Base-by-base conservation (phyloP, 78 protist genomes). In the Pelomyxa schiedti region DNA sequence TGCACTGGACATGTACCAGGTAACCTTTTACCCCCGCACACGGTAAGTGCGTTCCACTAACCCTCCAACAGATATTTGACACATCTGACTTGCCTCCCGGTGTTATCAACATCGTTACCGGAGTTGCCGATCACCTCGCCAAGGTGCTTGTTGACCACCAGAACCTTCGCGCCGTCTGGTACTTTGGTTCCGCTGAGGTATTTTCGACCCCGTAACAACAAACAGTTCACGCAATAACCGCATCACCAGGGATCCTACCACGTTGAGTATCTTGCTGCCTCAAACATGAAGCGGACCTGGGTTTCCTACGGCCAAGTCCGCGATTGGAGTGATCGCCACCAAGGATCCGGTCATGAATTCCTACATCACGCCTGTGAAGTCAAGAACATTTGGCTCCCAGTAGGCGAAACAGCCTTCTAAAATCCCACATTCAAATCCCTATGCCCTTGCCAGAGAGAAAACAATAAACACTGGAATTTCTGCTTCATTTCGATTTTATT, bases 51-150 rank as follows among this genome's bases (percentile, higher is more conserved):
- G n/a, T n/a, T n/a, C n/a, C n/a, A n/a, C n/a, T n/a, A n/a, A n/a
- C n/a, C n/a, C n/a, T n/a, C n/a, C 32, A 36, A 4, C 32, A 4
- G 5, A 41, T 66, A 24, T 66, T 72, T 37, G 76, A 72, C 41
- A 72, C 76, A 28, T 72, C 76, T 7, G 76, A 72, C 53, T 26
- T 72, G 37, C 76, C 76, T 4, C 69, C 38, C 8, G 76, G 76
- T 6, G 76, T 72, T 26, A 42, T 72, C 24, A 72, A 72, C 65
- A 43, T 72, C 40, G 29, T 72, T 41, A 72, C 76, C 1, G 76
- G 76, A 35, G 0, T 37, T 8, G 32, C 32, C 22, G 66, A 72
- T 32, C 53, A 8, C 36, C 65, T 72, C 0, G 65, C 53, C 36
- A 40, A 42, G 40, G 8, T 7, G 42, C 47, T 72, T 26, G 58